These are phyloP conservation scores for Naumovozyma dairenensis DNA, from an alignment of 805 yeast species.

Conservation along the genomic window DNA sequence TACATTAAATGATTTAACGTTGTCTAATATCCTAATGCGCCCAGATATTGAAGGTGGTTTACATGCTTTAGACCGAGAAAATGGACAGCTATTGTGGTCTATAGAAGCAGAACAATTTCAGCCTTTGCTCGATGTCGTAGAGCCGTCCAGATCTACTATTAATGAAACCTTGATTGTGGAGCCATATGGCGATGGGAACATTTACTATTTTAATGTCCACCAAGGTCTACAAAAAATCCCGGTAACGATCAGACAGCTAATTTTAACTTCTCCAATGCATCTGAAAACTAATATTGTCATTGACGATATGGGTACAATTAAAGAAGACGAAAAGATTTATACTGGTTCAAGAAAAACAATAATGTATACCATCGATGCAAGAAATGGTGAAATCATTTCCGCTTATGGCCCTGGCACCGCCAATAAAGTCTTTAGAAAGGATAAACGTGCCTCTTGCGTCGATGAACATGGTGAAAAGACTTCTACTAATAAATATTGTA, in stretches of 20 bases:
- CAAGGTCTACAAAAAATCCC: conserved; percentile 76
- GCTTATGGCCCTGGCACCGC: conserved; percentile 51
- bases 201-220: conserved; percentile 69
- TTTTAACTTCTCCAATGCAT: conserved; percentile 78
- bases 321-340: conserved; percentile 65
- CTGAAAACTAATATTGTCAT: conserved; percentile 36
- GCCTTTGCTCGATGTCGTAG: conserved; percentile 18
- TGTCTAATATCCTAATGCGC: conserved; percentile 53
- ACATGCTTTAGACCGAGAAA: conserved; percentile 66
- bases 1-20: conserved; percentile 11
- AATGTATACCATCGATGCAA: conserved; percentile 61
- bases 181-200: conserved; percentile 74
- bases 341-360: conserved; percentile 78
- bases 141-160: conserved; percentile 9
- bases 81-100: conserved; percentile 74
- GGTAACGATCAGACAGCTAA: conserved; percentile 64
- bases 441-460: conserved; percentile 3
- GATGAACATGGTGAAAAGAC: conserved; percentile 2
- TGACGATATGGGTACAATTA: conserved; percentile 31
- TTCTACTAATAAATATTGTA: conserved; percentile 13
- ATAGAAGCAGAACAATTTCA: conserved; percentile 38
- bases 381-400: conserved; percentile 62
- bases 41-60: conserved; percentile 82
- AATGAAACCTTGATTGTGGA: conserved; percentile 74
- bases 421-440: conserved; percentile 16